These are phyloP conservation scores for Lentithecium fluviatile DNA, from an alignment of 495 filamentous ascomycete genomes.

Conservation along the genomic window DNA sequence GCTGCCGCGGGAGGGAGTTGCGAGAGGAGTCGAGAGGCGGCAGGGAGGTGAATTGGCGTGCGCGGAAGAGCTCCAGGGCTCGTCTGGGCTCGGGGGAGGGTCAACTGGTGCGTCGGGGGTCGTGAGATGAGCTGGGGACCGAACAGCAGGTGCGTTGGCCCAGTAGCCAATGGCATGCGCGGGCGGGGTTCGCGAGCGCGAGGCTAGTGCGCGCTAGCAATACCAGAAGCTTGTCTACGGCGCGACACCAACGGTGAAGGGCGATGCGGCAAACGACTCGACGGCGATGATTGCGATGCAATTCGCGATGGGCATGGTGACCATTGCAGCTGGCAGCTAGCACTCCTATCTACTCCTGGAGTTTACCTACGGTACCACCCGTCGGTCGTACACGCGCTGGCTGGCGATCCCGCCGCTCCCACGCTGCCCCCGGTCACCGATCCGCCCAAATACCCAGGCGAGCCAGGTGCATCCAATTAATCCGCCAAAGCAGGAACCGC, in stretches of 20 bases:
- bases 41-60: not conserved
- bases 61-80: not conserved
- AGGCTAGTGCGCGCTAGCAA: not conserved
- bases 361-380: too few species aligned
- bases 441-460: conserved; percentile 11
- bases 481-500: not conserved
- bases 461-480: conserved; percentile 16
- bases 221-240: not conserved
- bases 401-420: not conserved
- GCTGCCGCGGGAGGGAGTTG: not conserved
- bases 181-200: not conserved
- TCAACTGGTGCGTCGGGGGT: conserved; percentile 2
- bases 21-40: not conserved
- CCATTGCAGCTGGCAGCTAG: not conserved
- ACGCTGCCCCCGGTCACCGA: not conserved
- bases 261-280: not conserved
- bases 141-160: not conserved
- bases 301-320: not conserved
- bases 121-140: conserved; percentile 5
- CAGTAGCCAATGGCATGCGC: conserved; percentile 17
- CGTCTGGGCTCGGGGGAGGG: not conserved
- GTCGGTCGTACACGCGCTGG: not conserved
- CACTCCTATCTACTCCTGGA: too few species aligned
- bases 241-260: not conserved
- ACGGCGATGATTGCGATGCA: too few species aligned